Evolutionary conservation across 805 yeast genomes (phyloP), one percentile per base, ranked within the genome.

Genomic region (Vanderwaltozyma verrucispora): DNA sequence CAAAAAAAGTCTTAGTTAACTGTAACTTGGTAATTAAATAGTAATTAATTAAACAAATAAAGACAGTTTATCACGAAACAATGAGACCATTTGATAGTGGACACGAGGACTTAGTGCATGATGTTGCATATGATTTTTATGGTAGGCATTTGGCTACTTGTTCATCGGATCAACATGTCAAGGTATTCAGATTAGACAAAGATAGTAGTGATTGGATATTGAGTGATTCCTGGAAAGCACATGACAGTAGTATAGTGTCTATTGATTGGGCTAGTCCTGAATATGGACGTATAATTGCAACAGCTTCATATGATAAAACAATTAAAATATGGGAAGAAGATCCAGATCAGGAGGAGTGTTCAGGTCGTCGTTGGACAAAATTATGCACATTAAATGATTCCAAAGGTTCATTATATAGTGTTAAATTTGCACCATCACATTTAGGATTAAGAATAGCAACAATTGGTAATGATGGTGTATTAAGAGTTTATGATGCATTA

Each of bases 251-350:
- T 40, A 74, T 92, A 19, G 82, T 86, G 16, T 75, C 80, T 47
- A 68, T 92, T 9, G 76, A 77, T 33, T 92, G 96, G 94, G 96
- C 97, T 1, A 81, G 85, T 35, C 98, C 98, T 2, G 94, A 89
- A 58, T 87, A 77, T 59, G 94, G 95, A 8, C 84, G 84, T 52
- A 65, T 92, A 3, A 60, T 92, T 18, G 94, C 95, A 1, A 75
- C 92, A 19, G 87, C 88, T 26, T 84, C 96, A 1, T 86, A 81
- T 59, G 99, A 92, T 53, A 72, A 94, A 37, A 82, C 94, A 0
- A 76, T 89, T 21, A 82, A 82, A 52, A 66, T 92, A 19, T 92
- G 95, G 94, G 95, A 86, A 56, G 96, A 89, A 53, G 77, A 77
- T 49, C 76, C 79, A 9, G 87, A 80, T 45, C 94, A 81, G 55